phyloP scores from a whole-genome alignment of 345 rosid species.

The Citrus hindsii region DNA sequence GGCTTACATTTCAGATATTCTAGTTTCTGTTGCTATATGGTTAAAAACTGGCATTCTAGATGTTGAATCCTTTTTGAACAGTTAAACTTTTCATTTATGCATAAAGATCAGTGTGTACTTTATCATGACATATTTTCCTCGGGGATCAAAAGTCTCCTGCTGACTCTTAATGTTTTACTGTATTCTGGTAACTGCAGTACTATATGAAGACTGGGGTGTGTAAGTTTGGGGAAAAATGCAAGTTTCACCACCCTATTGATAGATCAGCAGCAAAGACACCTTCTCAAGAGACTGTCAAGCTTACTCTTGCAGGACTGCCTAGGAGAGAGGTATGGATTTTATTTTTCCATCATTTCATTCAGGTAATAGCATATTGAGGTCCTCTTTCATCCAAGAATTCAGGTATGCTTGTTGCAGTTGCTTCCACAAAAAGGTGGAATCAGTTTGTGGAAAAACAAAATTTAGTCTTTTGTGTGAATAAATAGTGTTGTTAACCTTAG shows the following conservation, averaged over 20 bases:
- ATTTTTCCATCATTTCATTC: neutral
- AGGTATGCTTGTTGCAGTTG: neutral
- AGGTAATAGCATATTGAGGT: neutral
- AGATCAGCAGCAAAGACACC: conserved; percentile 42
- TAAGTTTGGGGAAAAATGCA: conserved; percentile 83
- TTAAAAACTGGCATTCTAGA: neutral
- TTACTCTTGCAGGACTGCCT: conserved; percentile 90
- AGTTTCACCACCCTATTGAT: conserved; percentile 79
- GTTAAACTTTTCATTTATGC: neutral
- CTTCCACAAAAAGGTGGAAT: neutral
- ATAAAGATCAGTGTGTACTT: neutral
- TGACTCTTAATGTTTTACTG: neutral
- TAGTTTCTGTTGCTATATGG: neutral
- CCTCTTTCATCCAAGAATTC: neutral
- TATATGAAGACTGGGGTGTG: conserved; percentile 96
- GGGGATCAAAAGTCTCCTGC: neutral
- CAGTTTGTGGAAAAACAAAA: neutral
- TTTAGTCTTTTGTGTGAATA: neutral
- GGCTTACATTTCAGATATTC: neutral
- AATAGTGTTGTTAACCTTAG: neutral
- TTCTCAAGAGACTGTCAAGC: conserved; percentile 53
- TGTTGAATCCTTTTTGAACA: neutral
- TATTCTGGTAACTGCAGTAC: conserved; percentile 36
- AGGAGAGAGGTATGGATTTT: conserved; percentile 73
- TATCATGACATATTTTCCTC: neutral